phyloP scores from a whole-genome alignment of 2,329 filamentous ascomycete genomes.

The Aspergillus sp. region DNA sequence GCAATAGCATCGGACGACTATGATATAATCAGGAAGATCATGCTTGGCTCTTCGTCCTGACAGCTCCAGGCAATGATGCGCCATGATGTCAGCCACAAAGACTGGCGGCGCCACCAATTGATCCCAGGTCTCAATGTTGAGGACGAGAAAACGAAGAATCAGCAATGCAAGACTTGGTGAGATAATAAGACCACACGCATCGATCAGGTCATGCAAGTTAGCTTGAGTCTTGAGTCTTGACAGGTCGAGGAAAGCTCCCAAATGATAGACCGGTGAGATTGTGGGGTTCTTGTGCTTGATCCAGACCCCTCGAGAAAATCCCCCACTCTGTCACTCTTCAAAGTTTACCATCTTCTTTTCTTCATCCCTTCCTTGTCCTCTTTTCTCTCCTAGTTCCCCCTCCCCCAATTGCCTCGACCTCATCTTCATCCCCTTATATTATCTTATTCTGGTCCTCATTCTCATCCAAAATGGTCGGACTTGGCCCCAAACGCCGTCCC shows the following conservation, averaged over 20 bases:
- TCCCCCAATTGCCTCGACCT: background rate
- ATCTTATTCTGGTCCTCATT: background rate
- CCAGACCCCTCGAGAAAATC: background rate
- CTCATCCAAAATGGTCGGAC: slow-evolving; percentile 58
- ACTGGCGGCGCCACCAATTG: too few species aligned
- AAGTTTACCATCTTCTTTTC: background rate
- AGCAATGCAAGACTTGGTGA: too few species aligned
- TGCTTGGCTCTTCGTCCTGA: background rate
- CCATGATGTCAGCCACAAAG: background rate
- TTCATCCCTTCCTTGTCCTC: background rate
- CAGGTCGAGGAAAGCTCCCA: background rate
- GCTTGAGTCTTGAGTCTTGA: too few species aligned
- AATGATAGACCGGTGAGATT: slow-evolving; percentile 9
- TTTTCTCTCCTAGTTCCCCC: background rate
- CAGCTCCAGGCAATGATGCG: background rate
- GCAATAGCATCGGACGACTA: background rate
- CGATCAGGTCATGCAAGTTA: too few species aligned
- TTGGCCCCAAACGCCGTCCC: slow-evolving; percentile 63
- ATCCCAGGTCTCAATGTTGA: too few species aligned
- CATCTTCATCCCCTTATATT: background rate
- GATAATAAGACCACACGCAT: too few species aligned
- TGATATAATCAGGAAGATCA: background rate
- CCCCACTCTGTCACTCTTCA: background rate
- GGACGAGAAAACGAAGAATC: too few species aligned
- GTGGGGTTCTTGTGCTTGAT: slow-evolving; percentile 1